These are phyloP conservation scores for Globisporangium iwayamae DNA, from an alignment of 352 stramenopile species.

Conservation along the genomic window DNA sequence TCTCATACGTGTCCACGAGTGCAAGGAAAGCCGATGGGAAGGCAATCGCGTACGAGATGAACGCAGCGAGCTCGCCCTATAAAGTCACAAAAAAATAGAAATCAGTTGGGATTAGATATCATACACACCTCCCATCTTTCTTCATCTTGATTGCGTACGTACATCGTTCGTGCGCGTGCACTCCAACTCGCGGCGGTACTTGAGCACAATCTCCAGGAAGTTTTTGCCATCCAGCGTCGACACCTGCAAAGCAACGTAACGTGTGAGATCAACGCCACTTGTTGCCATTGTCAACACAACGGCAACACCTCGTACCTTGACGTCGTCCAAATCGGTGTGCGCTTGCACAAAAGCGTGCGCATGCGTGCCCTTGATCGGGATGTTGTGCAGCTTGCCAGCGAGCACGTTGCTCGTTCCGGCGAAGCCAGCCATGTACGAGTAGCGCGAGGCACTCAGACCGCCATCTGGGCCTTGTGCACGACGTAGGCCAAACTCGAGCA, in stretches of 20 bases:
- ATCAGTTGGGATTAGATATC: background rate
- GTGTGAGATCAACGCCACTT: background rate
- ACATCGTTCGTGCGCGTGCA: conserved; percentile 80
- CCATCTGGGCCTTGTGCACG: conserved; percentile 96
- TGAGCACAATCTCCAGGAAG: conserved; percentile 77
- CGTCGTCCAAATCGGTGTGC: conserved; percentile 91
- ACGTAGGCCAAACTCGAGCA: conserved; percentile 93
- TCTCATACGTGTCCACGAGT: conserved; percentile 99
- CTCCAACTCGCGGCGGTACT: conserved; percentile 75
- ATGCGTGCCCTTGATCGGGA: conserved; percentile 96
- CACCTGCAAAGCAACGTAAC: conserved; percentile 15
- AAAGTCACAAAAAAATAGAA: conserved; percentile 18
- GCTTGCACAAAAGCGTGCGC: conserved; percentile 97
- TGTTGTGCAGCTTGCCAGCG: conserved; percentile 93
- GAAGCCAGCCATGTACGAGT: conserved; percentile 98
- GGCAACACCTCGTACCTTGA: conserved; percentile 36
- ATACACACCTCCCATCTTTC: background rate
- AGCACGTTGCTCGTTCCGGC: conserved; percentile 97
- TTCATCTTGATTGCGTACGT: conserved; percentile 7
- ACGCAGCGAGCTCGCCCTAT: conserved; percentile 97
- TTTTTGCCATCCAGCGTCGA: conserved; percentile 64
- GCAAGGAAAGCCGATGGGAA: conserved; percentile 97
- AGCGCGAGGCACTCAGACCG: conserved; percentile 95
- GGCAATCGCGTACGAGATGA: conserved; percentile 96
- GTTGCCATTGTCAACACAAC: background rate